Evolutionary conservation across 192 early-diverging fungal genomes (phyloP).

Genomic region (Coemansia sp.): DNA sequence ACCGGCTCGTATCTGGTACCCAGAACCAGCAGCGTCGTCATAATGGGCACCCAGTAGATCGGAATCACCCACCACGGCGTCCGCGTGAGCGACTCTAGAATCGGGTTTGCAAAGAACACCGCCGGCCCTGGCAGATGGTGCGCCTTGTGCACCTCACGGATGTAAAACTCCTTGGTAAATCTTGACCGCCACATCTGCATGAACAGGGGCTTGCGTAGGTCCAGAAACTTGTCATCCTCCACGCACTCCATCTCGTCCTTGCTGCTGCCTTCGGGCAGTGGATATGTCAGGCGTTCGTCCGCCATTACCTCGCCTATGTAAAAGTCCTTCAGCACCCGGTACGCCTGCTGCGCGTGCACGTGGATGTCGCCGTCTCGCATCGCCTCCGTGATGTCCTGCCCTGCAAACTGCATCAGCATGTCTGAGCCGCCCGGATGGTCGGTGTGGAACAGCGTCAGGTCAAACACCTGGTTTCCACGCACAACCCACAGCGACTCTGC

Average conservation of each 20-base stretch:
- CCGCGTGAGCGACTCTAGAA: constrained; percentile 81
- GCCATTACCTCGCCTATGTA: constrained; percentile 66
- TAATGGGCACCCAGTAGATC: constrained; percentile 82
- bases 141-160: constrained; percentile 89
- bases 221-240: constrained; percentile 70
- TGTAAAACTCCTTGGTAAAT: constrained; percentile 81
- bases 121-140: constrained; percentile 76
- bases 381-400: constrained; percentile 75
- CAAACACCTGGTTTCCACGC: constrained; percentile 79
- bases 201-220: constrained; percentile 77
- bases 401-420: constrained; percentile 81
- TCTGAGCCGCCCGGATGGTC: constrained; percentile 97
- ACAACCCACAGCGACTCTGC: constrained; percentile 79
- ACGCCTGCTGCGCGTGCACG: constrained; percentile 79
- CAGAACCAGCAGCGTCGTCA: constrained; percentile 30
- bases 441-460: constrained; percentile 80
- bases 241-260: constrained; percentile 58
- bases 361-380: constrained; percentile 80
- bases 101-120: constrained; percentile 73
- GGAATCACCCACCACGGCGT: constrained; percentile 93
- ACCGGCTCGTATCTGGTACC: constrained; percentile 40
- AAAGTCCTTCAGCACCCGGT: constrained; percentile 83
- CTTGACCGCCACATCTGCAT: constrained; percentile 72
- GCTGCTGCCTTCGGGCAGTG: constrained; percentile 43
- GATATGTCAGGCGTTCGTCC: constrained; percentile 52